Base-by-base conservation (phyloP, 225 moss, liverwort and hornwort genomes). In the Pseudoscleropodium purum region DNA sequence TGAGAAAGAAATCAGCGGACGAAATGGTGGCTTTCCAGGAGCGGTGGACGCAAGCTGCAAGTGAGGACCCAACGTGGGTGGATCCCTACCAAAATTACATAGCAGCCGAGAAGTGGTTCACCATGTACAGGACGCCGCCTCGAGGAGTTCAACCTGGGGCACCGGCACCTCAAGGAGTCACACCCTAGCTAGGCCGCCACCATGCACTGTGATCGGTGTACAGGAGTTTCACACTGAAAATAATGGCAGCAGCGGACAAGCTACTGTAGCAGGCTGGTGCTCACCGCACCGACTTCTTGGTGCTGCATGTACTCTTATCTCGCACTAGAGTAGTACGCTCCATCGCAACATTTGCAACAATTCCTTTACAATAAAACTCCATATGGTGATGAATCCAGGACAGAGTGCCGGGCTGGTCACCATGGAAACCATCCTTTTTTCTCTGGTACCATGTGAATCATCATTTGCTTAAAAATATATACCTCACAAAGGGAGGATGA, bases 31-130 rank as follows among this genome's bases (percentile, higher is more conserved):
- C 61, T 7, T 97, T 95, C 72, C 88, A 92, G 65, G 67, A 29
- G 54, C 93, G 97, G 34, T 98, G 98, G 98, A 90, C 86, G 51
- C 87, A 94, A 89, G 93, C 98, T 15, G 94, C 65, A 45, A 75
- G 18, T 7, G 91, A 88, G 17, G 98, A 98, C 70, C 24, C 88
- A 8, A 75, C 90, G 0, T 98, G 98, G 98, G 86, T 90, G 57
- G 95, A 98, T 90, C 97, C 95, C 4, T 97, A 96, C 87, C 56
- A 87, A n/a, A 1, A 81, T 14, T 89, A 75, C 27, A 14, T 67
- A 3, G 84, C 11, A 45, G 60, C 66, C 2, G 90, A 92, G 86
- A 81, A 30, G 83, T n/a, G 76, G 47, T 69, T 47, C 59, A 65
- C 34, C 24, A 88, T 36, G 29, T 23, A 18, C 41, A 86, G 84